Evolutionary conservation across 2,329 filamentous ascomycete species (phyloP).

Genomic region (Phaeophleospora eucalypticola): DNA sequence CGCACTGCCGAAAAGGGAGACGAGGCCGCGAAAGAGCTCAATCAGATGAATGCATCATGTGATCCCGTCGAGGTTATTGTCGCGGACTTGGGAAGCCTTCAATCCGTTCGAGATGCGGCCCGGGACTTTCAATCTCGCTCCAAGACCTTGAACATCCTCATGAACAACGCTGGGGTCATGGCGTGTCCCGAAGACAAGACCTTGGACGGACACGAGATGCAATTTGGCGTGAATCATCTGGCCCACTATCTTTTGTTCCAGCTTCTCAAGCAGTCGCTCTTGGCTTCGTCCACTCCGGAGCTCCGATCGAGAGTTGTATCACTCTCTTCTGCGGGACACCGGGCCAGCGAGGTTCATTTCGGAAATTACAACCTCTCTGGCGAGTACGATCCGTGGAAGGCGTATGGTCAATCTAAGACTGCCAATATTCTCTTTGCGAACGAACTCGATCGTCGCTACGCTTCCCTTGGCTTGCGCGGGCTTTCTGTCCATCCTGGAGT

Average conservation of each 20-base stretch:
- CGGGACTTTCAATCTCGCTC: no score
- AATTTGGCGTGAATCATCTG: constrained; percentile 50
- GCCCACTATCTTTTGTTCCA: constrained; percentile 53
- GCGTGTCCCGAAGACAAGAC: constrained; percentile 37
- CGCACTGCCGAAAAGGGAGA: no score
- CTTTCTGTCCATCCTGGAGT: not conserved
- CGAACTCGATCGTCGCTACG: not conserved
- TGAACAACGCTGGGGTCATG: constrained; percentile 39
- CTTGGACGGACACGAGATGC: constrained; percentile 40
- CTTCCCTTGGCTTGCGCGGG: not conserved
- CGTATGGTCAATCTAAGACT: not conserved
- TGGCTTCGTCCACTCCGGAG: constrained; percentile 34
- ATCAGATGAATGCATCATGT: no score
- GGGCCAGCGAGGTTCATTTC: no score
- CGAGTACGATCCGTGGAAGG: no score
- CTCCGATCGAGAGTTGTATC: constrained; percentile 48
- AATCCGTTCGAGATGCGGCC: no score
- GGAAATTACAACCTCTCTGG: no score
- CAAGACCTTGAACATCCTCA: constrained; percentile 37
- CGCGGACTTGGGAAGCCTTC: no score
- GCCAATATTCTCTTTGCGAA: not conserved
- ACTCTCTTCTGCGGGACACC: no score
- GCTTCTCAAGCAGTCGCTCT: constrained; percentile 45
- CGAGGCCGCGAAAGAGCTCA: no score
- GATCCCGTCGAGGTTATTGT: no score